These are phyloP conservation scores for Lindgomyces ingoldianus DNA, from an alignment of 495 filamentous ascomycete species.

Conservation along the genomic window DNA sequence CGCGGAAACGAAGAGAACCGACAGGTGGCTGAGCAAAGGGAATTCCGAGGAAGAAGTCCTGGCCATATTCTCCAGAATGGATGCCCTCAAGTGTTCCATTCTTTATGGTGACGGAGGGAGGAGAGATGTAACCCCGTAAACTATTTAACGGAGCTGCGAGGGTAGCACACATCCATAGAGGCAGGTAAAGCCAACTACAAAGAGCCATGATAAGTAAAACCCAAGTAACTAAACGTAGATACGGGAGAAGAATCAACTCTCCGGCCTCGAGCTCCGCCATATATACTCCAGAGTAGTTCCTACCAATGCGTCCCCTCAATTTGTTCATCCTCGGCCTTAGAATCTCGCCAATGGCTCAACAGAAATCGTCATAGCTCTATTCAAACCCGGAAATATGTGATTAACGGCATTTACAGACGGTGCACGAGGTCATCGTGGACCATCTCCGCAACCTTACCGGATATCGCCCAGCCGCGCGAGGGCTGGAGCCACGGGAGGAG, in stretches of 20 bases:
- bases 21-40: conserved; percentile 66
- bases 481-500: neutral
- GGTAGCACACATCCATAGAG: conserved; percentile 9
- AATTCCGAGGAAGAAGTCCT: conserved; percentile 60
- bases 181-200: neutral
- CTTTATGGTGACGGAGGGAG: conserved; percentile 37
- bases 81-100: conserved; percentile 44
- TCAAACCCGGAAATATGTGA: too few relatives aligned
- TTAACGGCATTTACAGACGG: neutral
- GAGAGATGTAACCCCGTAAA: neutral
- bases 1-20: conserved; percentile 59
- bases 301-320: neutral
- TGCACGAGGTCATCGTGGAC: neutral
- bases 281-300: too few relatives aligned
- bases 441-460: conserved; percentile 1
- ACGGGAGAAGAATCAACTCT: neutral
- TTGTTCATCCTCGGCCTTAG: neutral
- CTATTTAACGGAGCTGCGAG: conserved; percentile 6
- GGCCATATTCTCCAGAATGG: conserved; percentile 14
- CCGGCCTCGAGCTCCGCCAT: too few relatives aligned
- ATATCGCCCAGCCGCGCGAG: neutral
- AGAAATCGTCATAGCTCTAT: neutral
- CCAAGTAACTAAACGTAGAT: too few relatives aligned
- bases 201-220: conserved; percentile 6
- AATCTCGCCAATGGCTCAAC: too few relatives aligned